A percentile compares a stretch with the other conserved stretches of the same genome.
phyloP scores from a whole-genome alignment of 83 land plant genomes.

The Diphasiastrum complanatum region DNA sequence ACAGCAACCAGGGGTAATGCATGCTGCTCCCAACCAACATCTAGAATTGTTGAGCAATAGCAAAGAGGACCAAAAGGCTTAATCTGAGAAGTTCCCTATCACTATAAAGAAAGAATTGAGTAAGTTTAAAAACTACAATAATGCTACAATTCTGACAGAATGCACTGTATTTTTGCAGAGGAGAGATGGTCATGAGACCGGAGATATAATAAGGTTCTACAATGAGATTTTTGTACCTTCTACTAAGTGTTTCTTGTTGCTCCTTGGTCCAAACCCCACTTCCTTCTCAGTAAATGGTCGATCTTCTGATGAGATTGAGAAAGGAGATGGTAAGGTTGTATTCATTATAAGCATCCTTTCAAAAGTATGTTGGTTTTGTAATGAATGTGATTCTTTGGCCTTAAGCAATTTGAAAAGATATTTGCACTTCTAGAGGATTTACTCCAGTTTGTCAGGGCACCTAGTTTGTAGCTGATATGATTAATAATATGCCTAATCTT shows the following conservation, averaged over 20 bases:
- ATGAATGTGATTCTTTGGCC: background rate
- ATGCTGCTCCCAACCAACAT: no score
- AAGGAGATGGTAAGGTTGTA: slow-evolving; percentile 50
- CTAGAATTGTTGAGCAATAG: no score
- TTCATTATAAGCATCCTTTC: background rate
- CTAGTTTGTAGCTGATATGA: no score
- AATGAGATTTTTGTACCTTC: slow-evolving; percentile 74
- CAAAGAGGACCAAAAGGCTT: no score
- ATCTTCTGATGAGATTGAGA: slow-evolving; percentile 34
- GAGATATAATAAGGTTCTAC: slow-evolving; percentile 86
- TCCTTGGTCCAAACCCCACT: slow-evolving; percentile 45
- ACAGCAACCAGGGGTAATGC: slow-evolving; percentile 38
- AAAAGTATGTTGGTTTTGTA: background rate
- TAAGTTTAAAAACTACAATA: background rate
- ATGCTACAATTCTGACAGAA: background rate
- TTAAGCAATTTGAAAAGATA: no score
- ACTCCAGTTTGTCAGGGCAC: no score
- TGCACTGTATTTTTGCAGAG: slow-evolving; percentile 32
- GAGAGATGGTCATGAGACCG: slow-evolving; percentile 57
- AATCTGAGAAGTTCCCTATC: no score
- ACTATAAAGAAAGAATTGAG: slow-evolving; percentile 2
- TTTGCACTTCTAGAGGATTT: no score
- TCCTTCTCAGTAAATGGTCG: slow-evolving; percentile 22
- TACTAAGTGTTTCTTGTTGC: slow-evolving; percentile 65
- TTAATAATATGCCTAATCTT: no score